Percentiles rank a stretch among this genome's conserved stretches.
Conservation (phyloP, 805 yeast genomes). For the Cyberlindnera euphorbiae region DNA sequence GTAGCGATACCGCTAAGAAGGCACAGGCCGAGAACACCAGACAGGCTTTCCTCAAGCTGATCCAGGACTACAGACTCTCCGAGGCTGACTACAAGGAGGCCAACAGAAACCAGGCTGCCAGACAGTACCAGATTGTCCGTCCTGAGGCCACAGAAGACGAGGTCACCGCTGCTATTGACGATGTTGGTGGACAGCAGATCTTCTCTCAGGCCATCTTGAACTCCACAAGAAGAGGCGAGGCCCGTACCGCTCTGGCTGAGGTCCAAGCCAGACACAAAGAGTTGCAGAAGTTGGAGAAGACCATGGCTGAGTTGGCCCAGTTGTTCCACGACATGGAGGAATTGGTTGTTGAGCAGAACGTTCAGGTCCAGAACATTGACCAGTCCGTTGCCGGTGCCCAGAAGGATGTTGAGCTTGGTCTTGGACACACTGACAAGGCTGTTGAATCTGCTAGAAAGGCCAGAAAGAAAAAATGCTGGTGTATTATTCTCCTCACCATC, state of each 20-base stretch:
- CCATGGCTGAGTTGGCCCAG: conserved; percentile 93
- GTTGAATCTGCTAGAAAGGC: conserved; percentile 83
- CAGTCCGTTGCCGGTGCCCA: conserved; percentile 80
- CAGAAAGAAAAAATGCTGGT: conserved; percentile 87
- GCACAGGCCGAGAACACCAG: conserved; percentile 89
- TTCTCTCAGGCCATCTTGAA: conserved; percentile 89
- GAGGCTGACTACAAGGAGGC: conserved; percentile 85
- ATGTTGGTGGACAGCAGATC: conserved; percentile 81
- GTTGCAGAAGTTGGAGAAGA: conserved; percentile 87
- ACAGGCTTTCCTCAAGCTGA: conserved; percentile 76
- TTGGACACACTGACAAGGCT: conserved; percentile 90
- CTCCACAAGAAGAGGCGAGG: conserved; percentile 89
- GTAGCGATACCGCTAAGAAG: conserved; percentile 71
- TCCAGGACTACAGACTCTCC: conserved; percentile 79
- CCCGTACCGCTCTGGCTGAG: conserved; percentile 90
- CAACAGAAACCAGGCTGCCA: conserved; percentile 81
- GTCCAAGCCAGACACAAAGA: conserved; percentile 96
- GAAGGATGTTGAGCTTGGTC: conserved; percentile 88
- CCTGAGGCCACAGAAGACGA: conserved; percentile 83
- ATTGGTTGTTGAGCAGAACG: conserved; percentile 93
- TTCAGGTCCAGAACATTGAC: conserved; percentile 75
- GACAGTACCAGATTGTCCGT: conserved; percentile 87
- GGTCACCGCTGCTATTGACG: conserved; percentile 80
- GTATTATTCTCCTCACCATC: conserved; percentile 58
- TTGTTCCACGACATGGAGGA: conserved; percentile 95